Percentiles rank a stretch among this genome's conserved stretches.
Conservation (phyloP, 2,329 filamentous ascomycete species). For the Trichoderma atroviride region DNA sequence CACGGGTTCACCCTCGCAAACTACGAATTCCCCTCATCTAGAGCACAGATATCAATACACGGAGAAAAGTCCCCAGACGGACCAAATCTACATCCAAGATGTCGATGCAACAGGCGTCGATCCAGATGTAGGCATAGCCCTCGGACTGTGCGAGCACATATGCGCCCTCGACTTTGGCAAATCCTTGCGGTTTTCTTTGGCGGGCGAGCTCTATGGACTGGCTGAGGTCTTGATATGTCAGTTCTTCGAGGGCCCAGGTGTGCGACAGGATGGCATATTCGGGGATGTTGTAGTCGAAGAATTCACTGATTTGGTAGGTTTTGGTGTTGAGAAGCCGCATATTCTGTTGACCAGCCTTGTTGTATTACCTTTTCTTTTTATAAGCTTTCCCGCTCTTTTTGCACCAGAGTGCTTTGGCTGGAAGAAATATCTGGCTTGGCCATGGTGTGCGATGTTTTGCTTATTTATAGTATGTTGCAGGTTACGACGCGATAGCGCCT, state of each 20-base stretch:
- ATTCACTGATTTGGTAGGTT: neutral
- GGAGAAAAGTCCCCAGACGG: neutral
- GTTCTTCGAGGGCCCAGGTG: neutral
- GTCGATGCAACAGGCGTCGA: slow-evolving; percentile 6
- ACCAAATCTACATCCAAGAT: neutral
- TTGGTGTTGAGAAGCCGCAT: slow-evolving; percentile 21
- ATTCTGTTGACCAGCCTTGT: neutral
- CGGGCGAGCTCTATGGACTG: neutral
- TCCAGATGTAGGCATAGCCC: neutral
- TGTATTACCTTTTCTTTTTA: neutral
- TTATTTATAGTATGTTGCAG: neutral
- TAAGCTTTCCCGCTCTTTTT: neutral
- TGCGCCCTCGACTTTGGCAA: slow-evolving; percentile 1
- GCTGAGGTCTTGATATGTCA: neutral
- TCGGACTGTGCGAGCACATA: neutral
- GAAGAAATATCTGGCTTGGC: neutral
- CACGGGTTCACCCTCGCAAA: slow-evolving; percentile 5
- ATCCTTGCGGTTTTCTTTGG: neutral
- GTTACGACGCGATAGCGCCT: neutral
- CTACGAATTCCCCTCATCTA: neutral
- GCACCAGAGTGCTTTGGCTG: neutral
- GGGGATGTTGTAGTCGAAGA: slow-evolving; percentile 4
- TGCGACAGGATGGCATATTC: slow-evolving; percentile 21
- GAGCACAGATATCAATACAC: neutral
- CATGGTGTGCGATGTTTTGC: neutral